Percentiles rank a stretch among this genome's conserved stretches.
phyloP scores from a whole-genome alignment of 306 rosid genomes.

The Rosa lucieae region DNA sequence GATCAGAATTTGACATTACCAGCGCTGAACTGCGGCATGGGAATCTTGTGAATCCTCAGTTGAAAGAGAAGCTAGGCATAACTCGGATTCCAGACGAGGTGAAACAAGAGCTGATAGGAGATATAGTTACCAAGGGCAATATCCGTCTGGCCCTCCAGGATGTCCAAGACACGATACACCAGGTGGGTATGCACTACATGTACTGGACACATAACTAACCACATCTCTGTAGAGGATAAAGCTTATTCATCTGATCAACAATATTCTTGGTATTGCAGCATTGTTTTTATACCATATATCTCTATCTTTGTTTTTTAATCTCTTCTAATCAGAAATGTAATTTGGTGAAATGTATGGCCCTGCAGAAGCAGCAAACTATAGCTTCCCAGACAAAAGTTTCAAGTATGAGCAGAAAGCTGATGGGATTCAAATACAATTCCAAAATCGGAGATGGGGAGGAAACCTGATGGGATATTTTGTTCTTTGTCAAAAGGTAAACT shows the following conservation, averaged over 20 bases:
- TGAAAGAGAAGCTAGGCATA: slow-evolving; percentile 14
- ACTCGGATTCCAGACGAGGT: slow-evolving; percentile 4
- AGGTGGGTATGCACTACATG: not conserved
- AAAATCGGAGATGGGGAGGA: not conserved
- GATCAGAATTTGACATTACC: slow-evolving; percentile 17
- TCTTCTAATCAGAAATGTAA: not conserved
- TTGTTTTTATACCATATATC: too few species aligned
- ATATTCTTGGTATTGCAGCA: not conserved
- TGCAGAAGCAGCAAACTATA: slow-evolving; percentile 13
- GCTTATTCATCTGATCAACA: not conserved
- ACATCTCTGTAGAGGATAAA: not conserved
- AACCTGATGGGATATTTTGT: not conserved
- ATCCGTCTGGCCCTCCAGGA: not conserved
- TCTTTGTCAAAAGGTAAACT: slow-evolving; percentile 4
- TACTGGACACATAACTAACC: not conserved
- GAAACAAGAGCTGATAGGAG: slow-evolving; percentile 4
- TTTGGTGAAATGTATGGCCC: not conserved
- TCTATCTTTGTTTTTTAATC: too few species aligned
- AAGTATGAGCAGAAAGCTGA: slow-evolving; percentile 8
- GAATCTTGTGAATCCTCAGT: slow-evolving; percentile 16
- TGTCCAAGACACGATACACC: not conserved
- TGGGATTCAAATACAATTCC: slow-evolving; percentile 13
- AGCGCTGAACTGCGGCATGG: slow-evolving; percentile 24
- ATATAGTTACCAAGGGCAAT: not conserved
- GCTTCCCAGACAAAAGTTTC: slow-evolving; percentile 8